A percentile compares a stretch with the other conserved stretches of the same genome.
Evolutionary conservation across 1,284 basidiomycete species (phyloP).

Genomic region (Fomitopsis schrenkii): DNA sequence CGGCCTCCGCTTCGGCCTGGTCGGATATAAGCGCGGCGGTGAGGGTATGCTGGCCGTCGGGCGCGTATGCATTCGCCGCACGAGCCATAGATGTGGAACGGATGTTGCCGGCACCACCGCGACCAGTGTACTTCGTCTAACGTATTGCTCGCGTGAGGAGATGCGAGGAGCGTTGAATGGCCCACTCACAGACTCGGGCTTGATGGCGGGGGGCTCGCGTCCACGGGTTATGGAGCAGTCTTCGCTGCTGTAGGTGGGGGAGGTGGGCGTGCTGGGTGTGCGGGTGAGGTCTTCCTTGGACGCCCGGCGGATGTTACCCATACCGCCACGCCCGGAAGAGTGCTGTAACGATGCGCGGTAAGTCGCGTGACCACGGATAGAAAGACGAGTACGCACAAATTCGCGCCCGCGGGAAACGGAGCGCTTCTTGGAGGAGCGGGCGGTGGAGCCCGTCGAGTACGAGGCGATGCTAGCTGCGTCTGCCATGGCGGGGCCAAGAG

Average conservation of each 20-base stretch:
- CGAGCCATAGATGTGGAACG: constrained; percentile 64
- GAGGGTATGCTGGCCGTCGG: constrained; percentile 3
- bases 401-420: constrained; percentile 30
- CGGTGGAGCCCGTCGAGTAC: background rate
- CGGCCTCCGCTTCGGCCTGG: constrained; percentile 21
- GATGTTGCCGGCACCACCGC: constrained; percentile 80
- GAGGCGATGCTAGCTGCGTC: constrained; percentile 8
- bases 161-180: too few relatives aligned
- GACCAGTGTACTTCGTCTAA: constrained; percentile 60
- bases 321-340: constrained; percentile 64
- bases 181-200: background rate
- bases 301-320: constrained; percentile 58
- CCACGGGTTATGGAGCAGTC: constrained; percentile 33
- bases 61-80: constrained; percentile 25
- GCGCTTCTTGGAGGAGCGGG: constrained; percentile 11
- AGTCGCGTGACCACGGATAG: background rate
- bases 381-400: constrained; percentile 17
- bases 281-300: constrained; percentile 31
- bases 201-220: constrained; percentile 37
- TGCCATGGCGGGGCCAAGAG: constrained; percentile 5
- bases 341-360: constrained; percentile 27
- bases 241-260: constrained; percentile 16
- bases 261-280: constrained; percentile 39
- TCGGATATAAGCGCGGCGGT: constrained; percentile 23
- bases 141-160: too few relatives aligned